Conservation (phyloP, 768 basidiomycete species). For the Lactifluus piperatus region DNA sequence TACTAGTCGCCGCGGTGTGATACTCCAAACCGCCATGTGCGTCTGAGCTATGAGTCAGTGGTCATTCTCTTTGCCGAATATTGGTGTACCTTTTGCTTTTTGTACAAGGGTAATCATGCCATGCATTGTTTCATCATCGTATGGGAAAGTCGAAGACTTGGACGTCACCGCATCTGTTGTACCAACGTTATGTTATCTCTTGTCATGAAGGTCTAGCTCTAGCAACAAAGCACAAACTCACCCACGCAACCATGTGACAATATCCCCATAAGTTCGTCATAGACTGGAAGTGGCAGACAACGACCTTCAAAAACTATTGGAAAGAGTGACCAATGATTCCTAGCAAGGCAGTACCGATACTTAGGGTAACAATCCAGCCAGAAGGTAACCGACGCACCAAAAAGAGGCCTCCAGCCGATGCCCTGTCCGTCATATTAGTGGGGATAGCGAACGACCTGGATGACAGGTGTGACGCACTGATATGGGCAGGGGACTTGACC, state of each 20-base stretch:
- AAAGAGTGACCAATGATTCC: slow-evolving; percentile 26
- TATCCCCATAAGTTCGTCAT: slow-evolving; percentile 32
- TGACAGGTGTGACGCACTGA: slow-evolving; percentile 10
- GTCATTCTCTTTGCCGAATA: no score
- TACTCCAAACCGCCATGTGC: background rate
- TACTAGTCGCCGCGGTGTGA: slow-evolving; percentile 5
- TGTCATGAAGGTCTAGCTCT: background rate
- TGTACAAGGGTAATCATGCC: slow-evolving; percentile 11
- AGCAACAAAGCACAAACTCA: slow-evolving; percentile 15
- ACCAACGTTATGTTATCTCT: background rate
- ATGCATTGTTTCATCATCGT: background rate
- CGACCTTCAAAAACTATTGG: slow-evolving; percentile 16
- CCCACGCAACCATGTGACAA: slow-evolving; percentile 33
- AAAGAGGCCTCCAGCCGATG: slow-evolving; percentile 21
- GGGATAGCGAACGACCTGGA: no score
- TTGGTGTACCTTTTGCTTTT: slow-evolving; percentile 1
- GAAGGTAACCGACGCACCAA: slow-evolving; percentile 17
- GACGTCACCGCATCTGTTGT: slow-evolving; percentile 15
- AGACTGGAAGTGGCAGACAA: background rate
- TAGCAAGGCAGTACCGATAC: slow-evolving; percentile 3
- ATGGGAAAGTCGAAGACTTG: slow-evolving; percentile 8
- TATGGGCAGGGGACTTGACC: slow-evolving; percentile 13
- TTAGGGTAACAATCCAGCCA: background rate
- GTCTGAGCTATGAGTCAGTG: background rate
- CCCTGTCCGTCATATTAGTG: slow-evolving; percentile 10